Conservation (phyloP, 2,329 filamentous ascomycete genomes). For the Daldinia eschscholtzii region DNA sequence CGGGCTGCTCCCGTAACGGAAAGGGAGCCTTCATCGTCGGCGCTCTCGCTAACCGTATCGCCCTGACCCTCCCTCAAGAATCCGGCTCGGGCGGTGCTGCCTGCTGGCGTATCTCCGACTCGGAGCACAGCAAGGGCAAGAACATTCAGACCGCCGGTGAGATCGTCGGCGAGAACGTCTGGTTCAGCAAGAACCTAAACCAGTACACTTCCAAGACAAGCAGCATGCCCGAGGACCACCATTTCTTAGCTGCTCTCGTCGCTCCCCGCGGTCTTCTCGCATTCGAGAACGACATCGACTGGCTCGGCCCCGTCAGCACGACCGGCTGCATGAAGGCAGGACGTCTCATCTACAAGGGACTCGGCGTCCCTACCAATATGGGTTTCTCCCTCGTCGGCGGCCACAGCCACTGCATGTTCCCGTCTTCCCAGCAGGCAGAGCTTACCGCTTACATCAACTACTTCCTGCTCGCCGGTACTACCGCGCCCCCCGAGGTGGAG, state of each 20-base stretch:
- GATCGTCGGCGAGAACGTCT: slow-evolving; percentile 72
- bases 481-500: slow-evolving; percentile 54
- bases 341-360: slow-evolving; percentile 65
- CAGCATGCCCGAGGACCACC: slow-evolving; percentile 68
- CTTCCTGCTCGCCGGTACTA: slow-evolving; percentile 60
- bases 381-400: slow-evolving; percentile 68
- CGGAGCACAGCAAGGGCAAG: slow-evolving; percentile 63
- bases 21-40: slow-evolving; percentile 74
- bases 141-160: slow-evolving; percentile 71
- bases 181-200: slow-evolving; percentile 71
- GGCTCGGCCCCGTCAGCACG: slow-evolving; percentile 68
- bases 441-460: slow-evolving; percentile 68
- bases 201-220: slow-evolving; percentile 61
- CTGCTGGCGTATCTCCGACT: slow-evolving; percentile 70
- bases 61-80: slow-evolving; percentile 72
- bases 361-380: slow-evolving; percentile 67
- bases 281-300: slow-evolving; percentile 71
- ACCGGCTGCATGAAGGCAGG: slow-evolving; percentile 70
- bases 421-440: slow-evolving; percentile 63
- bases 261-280: slow-evolving; percentile 67
- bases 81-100: slow-evolving; percentile 71
- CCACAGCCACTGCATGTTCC: slow-evolving; percentile 69
- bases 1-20: slow-evolving; percentile 73
- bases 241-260: slow-evolving; percentile 68
- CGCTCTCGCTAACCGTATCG: slow-evolving; percentile 69